Evolutionary conservation across 2,329 filamentous ascomycete genomes (phyloP), one percentile per base, ranked within the genome.

Genomic region (Dactylonectria estremocensis): DNA sequence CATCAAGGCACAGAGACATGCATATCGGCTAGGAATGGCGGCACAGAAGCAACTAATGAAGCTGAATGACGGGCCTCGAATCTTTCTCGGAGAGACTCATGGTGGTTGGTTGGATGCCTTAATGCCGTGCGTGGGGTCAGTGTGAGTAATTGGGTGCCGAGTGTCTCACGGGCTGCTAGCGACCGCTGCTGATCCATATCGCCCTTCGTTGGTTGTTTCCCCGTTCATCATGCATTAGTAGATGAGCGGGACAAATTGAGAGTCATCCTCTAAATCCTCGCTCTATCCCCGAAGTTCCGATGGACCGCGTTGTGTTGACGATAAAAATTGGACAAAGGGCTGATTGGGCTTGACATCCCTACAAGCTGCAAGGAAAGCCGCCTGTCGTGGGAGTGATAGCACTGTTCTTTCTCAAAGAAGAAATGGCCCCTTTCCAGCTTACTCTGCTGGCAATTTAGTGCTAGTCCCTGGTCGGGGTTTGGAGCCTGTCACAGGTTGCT

Each of bases 401-500:
- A 50, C 31, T 14, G n/a, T 10, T 13, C 18, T 35, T 43, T 11
- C 31, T 37, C 31, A 14, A 18, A 22, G 11, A 20, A 22, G 31
- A 35, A n/a, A 35, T 35, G 31, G 50, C 50, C 28, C 50, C 33
- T 53, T 53, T 53, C n/a, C 28, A 37, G 50, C 50, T 37, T 20
- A 52, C 48, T 52, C 24, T 16, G 24, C 31, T 13, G 3, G 24
- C 46, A 50, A 52, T n/a, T 33, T 37, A 37, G 8, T 52, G 20
- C 46, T 48, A 13, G 22, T 35, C 37, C 11, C 48, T 33, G 55
- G 52, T 52, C 58, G 67, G 69, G 64, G 58, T 63, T 58, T 60
- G 53, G 49, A 61, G 46, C 46, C 64, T 64, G 69, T 63, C 57
- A 64, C 63, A 57, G 65, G 62, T 68, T 60, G 62, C 24, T 68